Base-by-base conservation (phyloP, 805 yeast genomes). In the Clavispora phyllophila region DNA sequence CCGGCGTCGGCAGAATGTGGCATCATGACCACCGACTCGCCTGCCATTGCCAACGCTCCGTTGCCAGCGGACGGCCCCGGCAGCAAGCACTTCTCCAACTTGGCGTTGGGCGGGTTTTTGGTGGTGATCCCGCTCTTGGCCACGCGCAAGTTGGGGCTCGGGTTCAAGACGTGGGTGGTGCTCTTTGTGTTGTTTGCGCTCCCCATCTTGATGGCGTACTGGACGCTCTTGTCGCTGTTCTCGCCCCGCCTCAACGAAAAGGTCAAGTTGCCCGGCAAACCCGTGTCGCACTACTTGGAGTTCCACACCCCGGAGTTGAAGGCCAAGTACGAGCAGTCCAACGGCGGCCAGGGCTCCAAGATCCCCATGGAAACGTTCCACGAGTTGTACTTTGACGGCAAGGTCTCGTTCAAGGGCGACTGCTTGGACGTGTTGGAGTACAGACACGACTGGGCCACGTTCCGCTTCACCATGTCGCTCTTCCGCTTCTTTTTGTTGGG, bases 361-460 rank as follows among this genome's bases (percentile, higher is more conserved):
- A 85, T 88, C 57, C 96, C 96, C 55, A 83, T 85, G 80, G 96
- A 87, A 67, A 86, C 95, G 13, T 88, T 89, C 82, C 90, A 84
- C 60, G 93, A 88, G 67, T 75, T 86, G 54, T 89, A 79, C 67
- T 88, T 88, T 62, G 89, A 76, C 43, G 82, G 82, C 56, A 85
- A 87, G 65, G 96, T 88, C 41, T 75, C 84, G 24, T 86, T 88
- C 72, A 87, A 85, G 64, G 96, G 95, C 52, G 96, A 89, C 64
- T 79, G 82, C 45, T 76, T 89, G 49, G 96, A 89, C 53, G 75
- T 82, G 37, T 59, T 88, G 73, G 96, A 88, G 72, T 83, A 72
- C 70, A 81, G 91, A 66, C 95, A 89, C 57, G 96, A 88, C 68
- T 88, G 96, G 96, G 85, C 89, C 54, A 73, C 72, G 52, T 88